phyloP scores from a whole-genome alignment of 2,329 filamentous ascomycete species.

The Alternaria ventricosa region DNA sequence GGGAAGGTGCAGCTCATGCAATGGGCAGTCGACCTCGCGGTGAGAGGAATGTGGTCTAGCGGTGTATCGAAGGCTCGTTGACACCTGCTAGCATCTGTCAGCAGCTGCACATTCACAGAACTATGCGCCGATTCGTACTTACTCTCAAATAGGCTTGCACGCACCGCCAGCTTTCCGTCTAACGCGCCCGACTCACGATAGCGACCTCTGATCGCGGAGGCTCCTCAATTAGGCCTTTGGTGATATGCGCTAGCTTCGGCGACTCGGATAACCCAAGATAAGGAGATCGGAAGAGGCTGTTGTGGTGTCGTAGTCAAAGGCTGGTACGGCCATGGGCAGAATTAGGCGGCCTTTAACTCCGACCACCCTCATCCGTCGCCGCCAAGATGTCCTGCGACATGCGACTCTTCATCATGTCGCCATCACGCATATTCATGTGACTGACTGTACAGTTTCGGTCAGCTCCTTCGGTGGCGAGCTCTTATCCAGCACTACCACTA shows the following conservation, averaged over 20 bases:
- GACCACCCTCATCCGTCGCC: conserved; percentile 10
- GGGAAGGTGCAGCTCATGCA: not conserved
- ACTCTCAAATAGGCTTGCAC: conserved; percentile 2
- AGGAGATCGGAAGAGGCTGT: not conserved
- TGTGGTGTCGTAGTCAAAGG: conserved; percentile 7
- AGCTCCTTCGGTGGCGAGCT: not conserved
- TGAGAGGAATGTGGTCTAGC: not conserved
- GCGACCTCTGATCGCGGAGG: not conserved
- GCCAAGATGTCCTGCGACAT: conserved; percentile 12
- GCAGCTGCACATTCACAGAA: not conserved
- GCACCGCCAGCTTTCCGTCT: conserved; percentile 3
- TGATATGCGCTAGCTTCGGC: conserved; percentile 10
- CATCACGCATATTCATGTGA: not conserved
- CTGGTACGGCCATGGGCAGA: conserved; percentile 12
- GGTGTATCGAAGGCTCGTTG: not conserved
- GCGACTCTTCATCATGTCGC: conserved; percentile 11
- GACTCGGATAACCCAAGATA: not conserved
- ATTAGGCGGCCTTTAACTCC: conserved; percentile 29
- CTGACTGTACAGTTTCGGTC: conserved; percentile 16
- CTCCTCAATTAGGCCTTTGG: not conserved
- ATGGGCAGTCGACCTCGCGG: not conserved
- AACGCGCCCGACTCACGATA: conserved; percentile 5
- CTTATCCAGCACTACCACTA: not conserved
- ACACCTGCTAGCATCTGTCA: conserved; percentile 2
- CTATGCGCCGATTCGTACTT: conserved; percentile 5